Percentiles rank a stretch among this genome's conserved stretches.
These are phyloP conservation scores for Ophiostoma ips DNA, from an alignment of 2,329 filamentous ascomycete genomes.

Conservation along the genomic window DNA sequence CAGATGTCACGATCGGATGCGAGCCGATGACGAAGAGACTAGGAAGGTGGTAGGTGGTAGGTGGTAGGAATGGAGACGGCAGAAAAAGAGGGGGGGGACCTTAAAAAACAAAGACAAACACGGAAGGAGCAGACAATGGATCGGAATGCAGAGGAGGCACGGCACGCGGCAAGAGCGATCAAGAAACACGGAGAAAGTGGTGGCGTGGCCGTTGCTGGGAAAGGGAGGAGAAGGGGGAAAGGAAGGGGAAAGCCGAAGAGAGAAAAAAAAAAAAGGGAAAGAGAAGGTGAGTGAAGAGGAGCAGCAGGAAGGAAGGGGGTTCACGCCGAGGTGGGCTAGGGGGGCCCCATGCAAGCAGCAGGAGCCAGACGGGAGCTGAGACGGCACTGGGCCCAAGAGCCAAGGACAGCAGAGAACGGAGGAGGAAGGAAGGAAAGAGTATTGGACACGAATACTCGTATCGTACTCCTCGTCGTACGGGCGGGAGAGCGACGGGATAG, in stretches of 20 bases:
- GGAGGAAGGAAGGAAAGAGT: neutral
- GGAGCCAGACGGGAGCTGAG: neutral
- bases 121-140: neutral
- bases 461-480: no score
- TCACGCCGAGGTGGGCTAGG: neutral
- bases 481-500: neutral
- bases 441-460: no score
- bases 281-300: neutral
- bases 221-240: neutral
- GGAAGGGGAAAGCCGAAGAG: neutral
- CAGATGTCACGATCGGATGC: neutral
- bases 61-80: neutral
- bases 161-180: no score
- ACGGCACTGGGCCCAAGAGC: neutral
- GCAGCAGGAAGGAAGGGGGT: neutral
- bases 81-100: constrained; percentile 1
- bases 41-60: neutral
- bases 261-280: neutral
- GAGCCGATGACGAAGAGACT: neutral
- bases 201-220: neutral
- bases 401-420: neutral
- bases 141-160: no score
- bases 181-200: no score
- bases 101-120: neutral
- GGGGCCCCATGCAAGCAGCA: neutral